Evolutionary conservation across 306 rosid genomes (phyloP).

Genomic region (Prunus mongolica): DNA sequence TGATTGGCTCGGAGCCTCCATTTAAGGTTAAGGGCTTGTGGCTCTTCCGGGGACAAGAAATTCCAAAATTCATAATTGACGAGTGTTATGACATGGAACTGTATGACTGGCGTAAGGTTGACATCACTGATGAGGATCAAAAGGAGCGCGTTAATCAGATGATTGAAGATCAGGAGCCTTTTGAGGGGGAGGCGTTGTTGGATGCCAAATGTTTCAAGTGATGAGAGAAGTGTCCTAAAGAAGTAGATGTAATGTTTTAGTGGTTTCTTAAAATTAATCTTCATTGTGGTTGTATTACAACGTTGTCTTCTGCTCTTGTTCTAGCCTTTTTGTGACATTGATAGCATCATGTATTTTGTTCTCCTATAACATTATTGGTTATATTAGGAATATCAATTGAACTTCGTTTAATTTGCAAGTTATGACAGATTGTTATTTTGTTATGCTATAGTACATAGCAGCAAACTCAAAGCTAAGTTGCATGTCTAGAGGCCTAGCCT

Average conservation of each 20-base stretch:
- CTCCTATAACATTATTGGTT: not conserved
- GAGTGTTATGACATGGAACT: conserved; percentile 92
- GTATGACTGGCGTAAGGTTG: conserved; percentile 73
- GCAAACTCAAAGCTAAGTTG: no score
- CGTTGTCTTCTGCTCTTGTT: not conserved
- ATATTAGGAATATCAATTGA: not conserved
- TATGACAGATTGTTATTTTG: no score
- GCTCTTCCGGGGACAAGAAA: conserved; percentile 80
- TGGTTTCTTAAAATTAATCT: not conserved
- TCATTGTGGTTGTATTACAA: not conserved
- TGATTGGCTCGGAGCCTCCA: conserved; percentile 68
- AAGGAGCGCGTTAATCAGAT: conserved; percentile 71
- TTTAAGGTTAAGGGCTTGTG: conserved; percentile 83
- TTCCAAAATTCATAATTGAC: conserved; percentile 61
- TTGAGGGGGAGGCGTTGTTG: conserved; percentile 73
- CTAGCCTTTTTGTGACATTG: not conserved
- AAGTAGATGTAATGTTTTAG: not conserved
- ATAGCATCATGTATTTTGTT: not conserved
- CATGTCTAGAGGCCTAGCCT: no score
- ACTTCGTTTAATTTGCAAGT: not conserved
- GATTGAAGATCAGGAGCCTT: conserved; percentile 85
- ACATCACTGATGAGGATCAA: conserved; percentile 56
- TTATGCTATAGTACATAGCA: no score
- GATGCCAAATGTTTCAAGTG: conserved; percentile 86
- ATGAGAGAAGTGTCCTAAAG: not conserved